Conservation (phyloP, 2,329 filamentous ascomycete species). For the Neonectria magnoliae region DNA sequence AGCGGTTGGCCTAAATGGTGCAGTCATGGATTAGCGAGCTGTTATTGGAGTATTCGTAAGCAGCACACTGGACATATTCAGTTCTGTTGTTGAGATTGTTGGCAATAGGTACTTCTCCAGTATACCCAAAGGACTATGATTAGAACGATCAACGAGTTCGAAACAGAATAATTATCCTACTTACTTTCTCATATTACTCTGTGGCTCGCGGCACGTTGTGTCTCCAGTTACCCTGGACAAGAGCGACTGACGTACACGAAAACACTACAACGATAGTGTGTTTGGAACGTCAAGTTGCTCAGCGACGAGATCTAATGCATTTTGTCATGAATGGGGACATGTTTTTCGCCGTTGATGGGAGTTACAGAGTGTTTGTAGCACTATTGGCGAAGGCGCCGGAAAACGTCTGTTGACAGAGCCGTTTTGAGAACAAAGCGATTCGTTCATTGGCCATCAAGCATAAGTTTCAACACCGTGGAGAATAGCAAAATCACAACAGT, state of each 20-base stretch:
- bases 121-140: slow-evolving; percentile 38
- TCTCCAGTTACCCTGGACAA: neutral
- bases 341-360: too few relatives aligned
- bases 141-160: slow-evolving; percentile 7
- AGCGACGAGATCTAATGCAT: fast-evolving
- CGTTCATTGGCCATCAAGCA: too few relatives aligned
- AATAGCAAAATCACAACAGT: too few relatives aligned
- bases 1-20: slow-evolving; percentile 62
- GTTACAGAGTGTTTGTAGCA: neutral
- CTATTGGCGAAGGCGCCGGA: neutral
- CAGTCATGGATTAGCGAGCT: slow-evolving; percentile 50
- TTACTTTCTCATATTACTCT: neutral
- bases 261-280: neutral
- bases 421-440: too few relatives aligned
- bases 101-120: slow-evolving; percentile 29
- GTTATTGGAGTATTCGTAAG: slow-evolving; percentile 29
- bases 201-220: neutral
- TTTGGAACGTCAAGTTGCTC: neutral
- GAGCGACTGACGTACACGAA: neutral
- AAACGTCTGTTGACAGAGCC: too few relatives aligned
- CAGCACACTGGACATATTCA: slow-evolving; percentile 29
- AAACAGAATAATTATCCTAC: slow-evolving; percentile 1
- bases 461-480: too few relatives aligned
- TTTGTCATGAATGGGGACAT: neutral
- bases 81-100: slow-evolving; percentile 31